Evolutionary conservation across 164 flowering plant species (phyloP).

Genomic region (Dillenia turbinata): DNA sequence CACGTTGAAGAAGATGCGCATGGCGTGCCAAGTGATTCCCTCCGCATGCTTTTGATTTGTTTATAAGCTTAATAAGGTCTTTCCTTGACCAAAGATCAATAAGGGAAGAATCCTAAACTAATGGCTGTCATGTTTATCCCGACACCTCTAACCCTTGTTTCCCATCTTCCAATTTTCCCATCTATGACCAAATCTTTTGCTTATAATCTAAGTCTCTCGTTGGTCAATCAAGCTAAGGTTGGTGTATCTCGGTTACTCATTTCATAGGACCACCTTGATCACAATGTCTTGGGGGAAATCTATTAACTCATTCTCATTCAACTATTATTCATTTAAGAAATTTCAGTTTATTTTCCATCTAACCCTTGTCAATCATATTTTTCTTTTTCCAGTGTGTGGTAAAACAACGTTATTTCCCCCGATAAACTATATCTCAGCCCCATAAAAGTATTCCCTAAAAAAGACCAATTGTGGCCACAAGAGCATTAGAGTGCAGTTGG

Average conservation of each 20-base stretch:
- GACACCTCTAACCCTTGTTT: conserved; percentile 39
- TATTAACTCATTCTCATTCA: too few species aligned
- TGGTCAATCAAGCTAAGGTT: background rate
- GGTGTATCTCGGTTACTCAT: background rate
- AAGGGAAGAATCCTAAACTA: conserved; percentile 9
- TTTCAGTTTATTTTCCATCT: too few species aligned
- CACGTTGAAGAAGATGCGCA: conserved; percentile 24
- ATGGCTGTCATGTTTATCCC: conserved; percentile 50
- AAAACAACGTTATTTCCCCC: too few species aligned
- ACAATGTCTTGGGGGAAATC: too few species aligned
- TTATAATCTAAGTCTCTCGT: background rate
- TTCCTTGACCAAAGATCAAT: background rate
- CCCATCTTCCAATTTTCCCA: conserved; percentile 6
- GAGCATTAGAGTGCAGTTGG: too few species aligned
- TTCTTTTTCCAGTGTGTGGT: too few species aligned
- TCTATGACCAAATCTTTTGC: background rate
- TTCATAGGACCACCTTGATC: background rate
- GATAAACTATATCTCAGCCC: too few species aligned
- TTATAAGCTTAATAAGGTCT: conserved; percentile 6
- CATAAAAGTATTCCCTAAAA: too few species aligned
- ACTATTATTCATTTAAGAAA: too few species aligned
- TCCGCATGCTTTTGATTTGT: conserved; percentile 20
- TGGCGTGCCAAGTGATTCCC: conserved; percentile 29
- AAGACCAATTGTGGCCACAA: too few species aligned
- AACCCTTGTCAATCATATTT: too few species aligned